phyloP scores from a whole-genome alignment of 306 rosid species.

The Oxytropis ochrocephala region DNA sequence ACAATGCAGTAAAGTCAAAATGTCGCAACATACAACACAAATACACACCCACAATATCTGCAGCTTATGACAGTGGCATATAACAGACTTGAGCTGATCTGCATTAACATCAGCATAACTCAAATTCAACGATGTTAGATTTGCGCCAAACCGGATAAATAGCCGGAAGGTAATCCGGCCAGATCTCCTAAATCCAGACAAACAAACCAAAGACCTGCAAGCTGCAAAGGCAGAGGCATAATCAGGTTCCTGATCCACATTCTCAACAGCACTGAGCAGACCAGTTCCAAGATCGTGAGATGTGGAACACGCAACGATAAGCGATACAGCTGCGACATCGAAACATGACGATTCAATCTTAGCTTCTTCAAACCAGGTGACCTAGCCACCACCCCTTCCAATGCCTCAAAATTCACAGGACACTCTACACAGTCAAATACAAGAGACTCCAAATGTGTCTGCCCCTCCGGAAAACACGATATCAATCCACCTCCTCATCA shows the following conservation, averaged over 20 bases:
- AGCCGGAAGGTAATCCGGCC: conserved; percentile 47
- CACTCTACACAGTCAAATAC: conserved; percentile 64
- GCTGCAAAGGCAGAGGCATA: conserved; percentile 58
- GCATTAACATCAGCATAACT: conserved; percentile 67
- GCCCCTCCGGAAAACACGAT: conserved; percentile 62
- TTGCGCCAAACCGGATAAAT: conserved; percentile 63
- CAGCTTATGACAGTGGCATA: conserved; percentile 61
- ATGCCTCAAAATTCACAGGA: conserved; percentile 57
- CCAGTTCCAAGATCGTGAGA: conserved; percentile 82
- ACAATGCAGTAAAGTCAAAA: background rate
- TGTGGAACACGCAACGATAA: conserved; percentile 66
- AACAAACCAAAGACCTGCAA: conserved; percentile 71
- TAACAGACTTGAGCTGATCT: conserved; percentile 53
- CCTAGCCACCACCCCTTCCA: conserved; percentile 76
- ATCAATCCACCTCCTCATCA: conserved; percentile 72
- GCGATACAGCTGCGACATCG: conserved; percentile 51
- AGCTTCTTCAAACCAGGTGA: conserved; percentile 77
- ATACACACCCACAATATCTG: conserved; percentile 71
- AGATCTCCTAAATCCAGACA: conserved; percentile 78
- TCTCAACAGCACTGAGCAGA: conserved; percentile 42
- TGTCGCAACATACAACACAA: background rate
- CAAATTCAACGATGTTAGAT: conserved; percentile 65
- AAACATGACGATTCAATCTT: conserved; percentile 45
- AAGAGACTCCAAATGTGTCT: conserved; percentile 59
- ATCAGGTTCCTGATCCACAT: conserved; percentile 47